Evolutionary conservation across 1,284 basidiomycete species (phyloP).

Genomic region (Phylloporus gajari): DNA sequence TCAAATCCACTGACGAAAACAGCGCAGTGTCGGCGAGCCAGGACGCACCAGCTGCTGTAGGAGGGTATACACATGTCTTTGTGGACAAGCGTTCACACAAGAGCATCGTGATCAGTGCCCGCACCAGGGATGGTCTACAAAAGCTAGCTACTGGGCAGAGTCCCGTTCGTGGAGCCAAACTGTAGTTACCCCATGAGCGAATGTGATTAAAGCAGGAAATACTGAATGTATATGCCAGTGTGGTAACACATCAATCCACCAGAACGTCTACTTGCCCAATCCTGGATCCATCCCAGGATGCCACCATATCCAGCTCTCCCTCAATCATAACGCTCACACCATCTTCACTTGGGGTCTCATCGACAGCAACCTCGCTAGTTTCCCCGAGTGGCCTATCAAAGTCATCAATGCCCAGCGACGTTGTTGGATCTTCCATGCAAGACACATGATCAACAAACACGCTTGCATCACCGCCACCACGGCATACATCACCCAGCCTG

Average conservation of each 20-base stretch:
- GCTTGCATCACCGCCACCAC: conserved; percentile 90
- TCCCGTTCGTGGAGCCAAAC: background rate
- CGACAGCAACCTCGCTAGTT: conserved; percentile 1
- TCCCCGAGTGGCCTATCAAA: conserved; percentile 77
- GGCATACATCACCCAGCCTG: conserved; percentile 86
- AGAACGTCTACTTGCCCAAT: conserved; percentile 31
- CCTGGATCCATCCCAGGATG: conserved; percentile 41
- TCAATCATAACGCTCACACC: conserved; percentile 36
- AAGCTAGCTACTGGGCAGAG: conserved; percentile 13
- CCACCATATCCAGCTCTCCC: conserved; percentile 32
- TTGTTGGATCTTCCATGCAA: conserved; percentile 84
- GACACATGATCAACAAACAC: conserved; percentile 81
- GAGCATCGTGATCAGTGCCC: conserved; percentile 55
- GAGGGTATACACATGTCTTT: conserved; percentile 85
- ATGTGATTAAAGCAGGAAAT: conserved; percentile 1
- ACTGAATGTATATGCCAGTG: background rate
- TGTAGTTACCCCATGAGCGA: background rate
- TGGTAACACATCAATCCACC: background rate
- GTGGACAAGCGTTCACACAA: conserved; percentile 68
- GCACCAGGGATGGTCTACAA: conserved; percentile 25
- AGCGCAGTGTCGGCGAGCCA: conserved; percentile 5
- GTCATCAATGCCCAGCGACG: conserved; percentile 86
- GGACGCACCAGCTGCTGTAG: conserved; percentile 67
- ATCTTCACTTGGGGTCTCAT: conserved; percentile 12
- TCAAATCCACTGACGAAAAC: conserved; percentile 50